Conservation (phyloP, 352 stramenopile genomes). For the Globisporangium cystogenes region DNA sequence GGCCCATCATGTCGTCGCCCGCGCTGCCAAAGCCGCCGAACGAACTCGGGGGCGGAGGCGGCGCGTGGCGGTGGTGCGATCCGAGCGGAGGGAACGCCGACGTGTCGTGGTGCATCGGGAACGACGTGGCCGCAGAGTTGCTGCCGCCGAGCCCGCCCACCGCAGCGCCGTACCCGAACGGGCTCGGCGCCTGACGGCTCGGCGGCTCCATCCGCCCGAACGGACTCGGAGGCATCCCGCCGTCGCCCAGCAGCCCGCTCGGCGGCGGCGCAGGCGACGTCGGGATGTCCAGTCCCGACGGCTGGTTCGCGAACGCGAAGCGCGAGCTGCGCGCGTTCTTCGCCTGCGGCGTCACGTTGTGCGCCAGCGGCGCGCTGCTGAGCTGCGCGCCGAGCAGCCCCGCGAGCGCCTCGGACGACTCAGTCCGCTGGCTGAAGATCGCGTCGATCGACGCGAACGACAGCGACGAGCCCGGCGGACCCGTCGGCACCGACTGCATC, state of each 20-base stretch:
- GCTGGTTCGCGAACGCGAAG: constrained; percentile 77
- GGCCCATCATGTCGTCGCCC: constrained; percentile 8
- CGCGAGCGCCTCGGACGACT: constrained; percentile 68
- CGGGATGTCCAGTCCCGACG: constrained; percentile 14
- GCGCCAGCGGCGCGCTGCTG: constrained; percentile 33
- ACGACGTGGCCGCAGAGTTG: constrained; percentile 6
- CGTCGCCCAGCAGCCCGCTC: constrained; percentile 1
- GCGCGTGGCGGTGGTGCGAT: constrained; percentile 21
- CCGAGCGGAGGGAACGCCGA: constrained; percentile 38
- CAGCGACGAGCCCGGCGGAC: constrained; percentile 25
- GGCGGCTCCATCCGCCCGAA: constrained; percentile 13
- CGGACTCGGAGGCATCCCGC: constrained; percentile 12
- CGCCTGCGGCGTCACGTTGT: constrained; percentile 19
- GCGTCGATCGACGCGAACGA: constrained; percentile 83
- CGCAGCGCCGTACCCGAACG: constrained; percentile 16
- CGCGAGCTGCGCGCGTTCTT: constrained; percentile 56
- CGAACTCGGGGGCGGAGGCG: constrained; percentile 18
- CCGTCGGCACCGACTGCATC: constrained; percentile 1
- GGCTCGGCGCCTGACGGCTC: constrained; percentile 4
- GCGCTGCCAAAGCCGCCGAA: constrained; percentile 28
- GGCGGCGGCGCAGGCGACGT: constrained; percentile 2
- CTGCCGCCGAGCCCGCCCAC: constrained; percentile 5
- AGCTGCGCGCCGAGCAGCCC: constrained; percentile 60
- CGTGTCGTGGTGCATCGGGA: constrained; percentile 21
- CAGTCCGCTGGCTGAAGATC: constrained; percentile 72